These are phyloP conservation scores for Wickerhamiella pararugosa DNA, from an alignment of 1,139 yeast species.

Conservation along the genomic window DNA sequence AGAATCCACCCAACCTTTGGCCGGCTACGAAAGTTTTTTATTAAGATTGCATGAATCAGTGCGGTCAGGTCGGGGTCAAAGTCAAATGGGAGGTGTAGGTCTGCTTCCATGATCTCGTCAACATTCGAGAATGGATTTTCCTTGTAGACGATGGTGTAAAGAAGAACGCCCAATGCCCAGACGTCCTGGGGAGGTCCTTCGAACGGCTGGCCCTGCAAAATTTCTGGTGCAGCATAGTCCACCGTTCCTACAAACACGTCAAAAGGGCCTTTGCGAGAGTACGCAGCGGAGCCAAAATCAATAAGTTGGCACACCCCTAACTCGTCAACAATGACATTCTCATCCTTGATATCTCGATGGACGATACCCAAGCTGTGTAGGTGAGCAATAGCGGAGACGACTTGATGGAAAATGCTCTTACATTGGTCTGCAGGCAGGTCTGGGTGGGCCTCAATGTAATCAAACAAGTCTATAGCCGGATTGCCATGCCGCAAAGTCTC, in stretches of 20 bases:
- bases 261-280: conserved; percentile 80
- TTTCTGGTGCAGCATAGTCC: conserved; percentile 96
- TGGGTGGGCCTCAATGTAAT: conserved; percentile 69
- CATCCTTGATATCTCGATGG: conserved; percentile 92
- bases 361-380: conserved; percentile 77
- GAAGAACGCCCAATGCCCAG: conserved; percentile 87
- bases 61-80: conserved; percentile 40
- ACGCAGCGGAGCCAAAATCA: conserved; percentile 93
- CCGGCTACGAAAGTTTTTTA: conserved; percentile 6
- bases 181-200: conserved; percentile 90
- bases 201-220: conserved; percentile 71
- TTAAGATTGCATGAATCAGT: conserved; percentile 31
- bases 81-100: conserved; percentile 49
- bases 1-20: conserved; percentile 9
- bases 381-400: conserved; percentile 63
- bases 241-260: conserved; percentile 95
- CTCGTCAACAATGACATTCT: conserved; percentile 70
- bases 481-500: conserved; percentile 82
- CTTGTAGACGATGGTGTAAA: conserved; percentile 81
- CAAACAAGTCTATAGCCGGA: conserved; percentile 86
- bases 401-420: conserved; percentile 61
- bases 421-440: conserved; percentile 68
- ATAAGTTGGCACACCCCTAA: conserved; percentile 48
- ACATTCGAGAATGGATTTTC: conserved; percentile 93
- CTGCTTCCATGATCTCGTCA: conserved; percentile 88